These are phyloP conservation scores for Populus euphratica DNA, from an alignment of 345 rosid genomes.

Conservation along the genomic window DNA sequence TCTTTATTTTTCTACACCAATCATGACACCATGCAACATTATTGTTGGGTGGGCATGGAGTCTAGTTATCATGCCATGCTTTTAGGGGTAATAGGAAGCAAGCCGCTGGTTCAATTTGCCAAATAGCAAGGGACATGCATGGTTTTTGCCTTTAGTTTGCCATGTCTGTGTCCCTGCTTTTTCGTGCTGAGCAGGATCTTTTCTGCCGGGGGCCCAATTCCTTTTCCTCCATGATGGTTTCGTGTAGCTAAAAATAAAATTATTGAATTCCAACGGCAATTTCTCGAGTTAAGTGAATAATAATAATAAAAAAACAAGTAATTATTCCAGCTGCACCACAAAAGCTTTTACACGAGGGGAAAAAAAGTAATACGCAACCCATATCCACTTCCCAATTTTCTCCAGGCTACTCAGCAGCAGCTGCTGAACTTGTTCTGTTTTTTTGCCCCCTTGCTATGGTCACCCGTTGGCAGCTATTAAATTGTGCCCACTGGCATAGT, in stretches of 20 bases:
- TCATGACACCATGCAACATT: not conserved
- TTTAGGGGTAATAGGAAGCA: conserved; percentile 9
- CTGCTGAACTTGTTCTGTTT: not conserved
- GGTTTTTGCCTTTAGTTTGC: conserved; percentile 5
- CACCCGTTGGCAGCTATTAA: not conserved
- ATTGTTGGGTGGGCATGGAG: not conserved
- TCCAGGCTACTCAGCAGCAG: not conserved
- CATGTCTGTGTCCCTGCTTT: not conserved
- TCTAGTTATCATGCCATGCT: conserved; percentile 20
- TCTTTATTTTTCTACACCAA: not conserved
- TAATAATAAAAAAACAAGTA: not conserved
- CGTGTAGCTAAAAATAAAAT: not conserved
- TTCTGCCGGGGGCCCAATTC: not conserved
- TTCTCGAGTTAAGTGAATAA: not conserved
- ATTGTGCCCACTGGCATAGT: not conserved
- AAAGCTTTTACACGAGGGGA: not conserved
- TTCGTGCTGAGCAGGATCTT: not conserved
- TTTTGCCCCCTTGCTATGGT: not conserved
- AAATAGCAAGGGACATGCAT: not conserved
- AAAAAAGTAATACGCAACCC: too few relatives aligned
- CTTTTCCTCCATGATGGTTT: not conserved
- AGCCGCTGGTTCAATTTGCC: conserved; percentile 9
- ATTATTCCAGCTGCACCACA: not conserved
- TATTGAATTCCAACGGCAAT: not conserved
- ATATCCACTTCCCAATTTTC: not conserved